Base-by-base conservation (phyloP, 140 eudicot species). In the Flaveria floridana region DNA sequence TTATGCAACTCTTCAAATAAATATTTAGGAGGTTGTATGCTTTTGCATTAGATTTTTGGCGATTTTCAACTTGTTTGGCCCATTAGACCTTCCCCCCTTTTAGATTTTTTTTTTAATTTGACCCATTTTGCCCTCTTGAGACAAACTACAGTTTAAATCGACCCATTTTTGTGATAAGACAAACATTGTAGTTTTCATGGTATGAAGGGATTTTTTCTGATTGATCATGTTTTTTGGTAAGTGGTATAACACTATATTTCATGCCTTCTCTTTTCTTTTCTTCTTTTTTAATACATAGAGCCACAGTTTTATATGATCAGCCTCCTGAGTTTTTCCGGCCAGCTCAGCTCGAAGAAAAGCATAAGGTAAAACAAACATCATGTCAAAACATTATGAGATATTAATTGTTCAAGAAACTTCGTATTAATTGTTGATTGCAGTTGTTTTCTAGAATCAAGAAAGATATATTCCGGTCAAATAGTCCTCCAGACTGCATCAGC, bases 261-360 rank as follows among this genome's bases (percentile, higher is more conserved):
- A 30, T 28, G 6, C 48, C 37, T 34, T 13, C 34, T 13, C 75
- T 47, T 67, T 47, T 58, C 6, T 8, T 76, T 11, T 57, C 52
- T 56, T 12, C 6, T 82, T 65, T 59, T 59, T 74, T 67, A 62
- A 55, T 57, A 51, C 18, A 19, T 68, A 93, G 97, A 76, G 97
- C 99, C 81, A 84, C 96, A 1, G 99, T 93, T 80, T 75, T 93
- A 41, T 93, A 93, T 82, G 99, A 93, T 86, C 99, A 93, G 47
- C 97, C 99, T 79, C 99, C 97, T 30, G 99, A 93, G 81, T 88
- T 93, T 84, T 93, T 93, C 78, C 89, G 82, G 58, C 96, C 96
- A 30, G 80, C 97, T 80, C 82, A 85, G 66, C 91, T 88, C 3
- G 91, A 85, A 48, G 96, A 93, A 85, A 93, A 85, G 81, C 99